Conservation (phyloP, 2,329 filamentous ascomycete genomes). For the Pyrenochaeta sp. region DNA sequence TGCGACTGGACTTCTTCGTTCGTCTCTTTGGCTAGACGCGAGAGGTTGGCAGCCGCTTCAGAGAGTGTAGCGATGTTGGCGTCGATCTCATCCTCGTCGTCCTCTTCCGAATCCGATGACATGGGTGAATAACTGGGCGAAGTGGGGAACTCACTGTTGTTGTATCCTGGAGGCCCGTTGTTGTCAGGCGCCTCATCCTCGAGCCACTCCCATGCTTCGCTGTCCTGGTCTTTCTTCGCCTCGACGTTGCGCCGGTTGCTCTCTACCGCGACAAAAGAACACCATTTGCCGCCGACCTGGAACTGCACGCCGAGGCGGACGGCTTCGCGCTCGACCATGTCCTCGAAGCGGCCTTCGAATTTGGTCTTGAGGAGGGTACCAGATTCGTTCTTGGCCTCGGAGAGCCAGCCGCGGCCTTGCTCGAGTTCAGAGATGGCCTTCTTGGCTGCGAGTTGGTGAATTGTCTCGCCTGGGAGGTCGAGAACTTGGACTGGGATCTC, state of each 20-base stretch:
- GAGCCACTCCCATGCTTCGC: slow-evolving; percentile 31
- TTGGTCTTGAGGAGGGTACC: slow-evolving; percentile 49
- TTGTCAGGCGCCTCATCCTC: slow-evolving; percentile 20
- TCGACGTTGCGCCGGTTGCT: slow-evolving; percentile 27
- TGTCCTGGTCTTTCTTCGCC: slow-evolving; percentile 11
- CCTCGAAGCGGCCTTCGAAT: slow-evolving; percentile 59
- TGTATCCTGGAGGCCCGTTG: background rate
- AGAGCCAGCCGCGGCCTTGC: slow-evolving; percentile 70
- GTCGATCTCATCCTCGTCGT: background rate
- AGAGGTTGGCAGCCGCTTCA: background rate
- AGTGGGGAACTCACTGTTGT: slow-evolving; percentile 1
- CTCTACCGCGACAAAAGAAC: slow-evolving; percentile 74
- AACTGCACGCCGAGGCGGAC: slow-evolving; percentile 70
- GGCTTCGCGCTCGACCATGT: slow-evolving; percentile 70
- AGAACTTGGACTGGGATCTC: slow-evolving; percentile 68
- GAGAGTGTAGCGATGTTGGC: background rate
- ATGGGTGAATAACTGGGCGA: no score
- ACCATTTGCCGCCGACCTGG: slow-evolving; percentile 74
- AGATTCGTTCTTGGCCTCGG: slow-evolving; percentile 49
- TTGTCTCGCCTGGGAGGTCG: slow-evolving; percentile 57
- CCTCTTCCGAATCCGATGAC: background rate
- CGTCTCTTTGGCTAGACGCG: background rate
- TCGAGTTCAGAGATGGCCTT: slow-evolving; percentile 74
- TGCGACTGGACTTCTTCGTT: background rate
- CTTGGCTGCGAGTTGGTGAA: slow-evolving; percentile 75